A percentile compares a stretch with the other conserved stretches of the same genome.
phyloP scores from a whole-genome alignment of 2,329 filamentous ascomycete genomes.

The Venturia effusa region DNA sequence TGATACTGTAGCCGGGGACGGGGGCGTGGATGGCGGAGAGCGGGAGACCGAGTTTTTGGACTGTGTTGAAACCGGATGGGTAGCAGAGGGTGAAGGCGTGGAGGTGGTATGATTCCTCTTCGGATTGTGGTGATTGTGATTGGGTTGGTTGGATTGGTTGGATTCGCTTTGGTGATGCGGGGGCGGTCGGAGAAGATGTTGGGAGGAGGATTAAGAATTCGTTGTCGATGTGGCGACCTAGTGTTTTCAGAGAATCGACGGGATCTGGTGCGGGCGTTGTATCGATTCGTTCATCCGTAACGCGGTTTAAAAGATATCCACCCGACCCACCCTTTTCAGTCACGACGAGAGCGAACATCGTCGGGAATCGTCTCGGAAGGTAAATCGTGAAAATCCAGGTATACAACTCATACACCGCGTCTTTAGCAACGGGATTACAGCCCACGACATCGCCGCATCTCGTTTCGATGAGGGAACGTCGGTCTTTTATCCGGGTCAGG shows the following conservation, averaged over 20 bases:
- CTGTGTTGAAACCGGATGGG: constrained; percentile 47
- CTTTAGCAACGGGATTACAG: constrained; percentile 25
- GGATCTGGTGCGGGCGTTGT: constrained; percentile 24
- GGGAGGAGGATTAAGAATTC: constrained; percentile 51
- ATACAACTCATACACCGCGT: constrained; percentile 47
- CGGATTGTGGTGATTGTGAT: no score
- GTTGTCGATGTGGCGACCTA: constrained; percentile 45
- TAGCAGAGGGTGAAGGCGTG: constrained; percentile 46
- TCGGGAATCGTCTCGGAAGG: constrained; percentile 46
- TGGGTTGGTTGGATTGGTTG: constrained; percentile 17
- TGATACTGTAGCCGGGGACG: constrained; percentile 46
- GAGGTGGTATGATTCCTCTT: constrained; percentile 39
- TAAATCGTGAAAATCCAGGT: constrained; percentile 43
- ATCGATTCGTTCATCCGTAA: constrained; percentile 34
- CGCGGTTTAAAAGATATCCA: constrained; percentile 32
- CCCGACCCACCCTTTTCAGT: constrained; percentile 13
- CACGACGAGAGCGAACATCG: constrained; percentile 35
- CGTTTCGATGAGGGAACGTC: constrained; percentile 35
- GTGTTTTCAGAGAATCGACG: constrained; percentile 32
- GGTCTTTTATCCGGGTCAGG: constrained; percentile 38
- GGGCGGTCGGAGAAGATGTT: constrained; percentile 11
- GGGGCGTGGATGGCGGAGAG: constrained; percentile 47
- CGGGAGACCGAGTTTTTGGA: constrained; percentile 41
- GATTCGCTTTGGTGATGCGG: constrained; percentile 5
- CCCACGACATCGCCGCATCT: constrained; percentile 32